phyloP scores from a whole-genome alignment of 768 basidiomycete genomes.

The Xerocomellus dryophilus region DNA sequence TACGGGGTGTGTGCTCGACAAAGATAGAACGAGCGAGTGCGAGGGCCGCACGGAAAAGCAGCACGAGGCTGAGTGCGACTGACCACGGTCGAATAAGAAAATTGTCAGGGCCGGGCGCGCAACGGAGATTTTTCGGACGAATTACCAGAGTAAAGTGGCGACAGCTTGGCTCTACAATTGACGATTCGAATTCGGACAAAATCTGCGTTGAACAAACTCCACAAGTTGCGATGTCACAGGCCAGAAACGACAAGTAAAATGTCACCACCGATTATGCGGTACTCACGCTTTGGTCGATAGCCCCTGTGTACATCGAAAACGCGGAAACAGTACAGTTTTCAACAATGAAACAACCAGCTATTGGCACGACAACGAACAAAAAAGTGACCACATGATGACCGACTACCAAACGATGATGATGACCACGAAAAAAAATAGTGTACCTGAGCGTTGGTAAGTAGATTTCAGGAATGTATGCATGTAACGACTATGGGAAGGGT shows the following conservation, averaged over 20 bases:
- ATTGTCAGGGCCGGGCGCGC: not conserved
- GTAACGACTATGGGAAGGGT: conserved; percentile 17
- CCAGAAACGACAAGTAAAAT: conserved; percentile 11
- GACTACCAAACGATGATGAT: conserved; percentile 7
- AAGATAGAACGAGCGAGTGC: conserved; percentile 19
- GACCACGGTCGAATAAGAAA: not conserved
- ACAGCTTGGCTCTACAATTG: conserved; percentile 29
- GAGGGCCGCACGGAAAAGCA: conserved; percentile 28
- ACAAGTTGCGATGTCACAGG: not conserved
- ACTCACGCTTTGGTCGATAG: not conserved
- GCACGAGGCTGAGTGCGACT: conserved; percentile 36
- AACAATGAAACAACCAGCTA: conserved; percentile 7
- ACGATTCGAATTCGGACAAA: conserved; percentile 3
- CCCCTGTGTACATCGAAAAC: not conserved
- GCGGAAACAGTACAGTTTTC: not conserved
- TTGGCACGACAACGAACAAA: conserved; percentile 4
- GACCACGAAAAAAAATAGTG: conserved; percentile 1
- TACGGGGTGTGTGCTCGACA: not conserved
- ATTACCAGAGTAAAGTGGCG: conserved; percentile 26
- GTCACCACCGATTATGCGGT: too few relatives aligned
- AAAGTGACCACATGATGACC: conserved; percentile 6
- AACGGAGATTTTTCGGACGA: not conserved
- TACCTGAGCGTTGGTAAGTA: conserved; percentile 11
- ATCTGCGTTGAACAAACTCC: not conserved
- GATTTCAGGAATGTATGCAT: conserved; percentile 14